Base-by-base conservation (phyloP, 768 basidiomycete species). In the Calocybe cyanea region DNA sequence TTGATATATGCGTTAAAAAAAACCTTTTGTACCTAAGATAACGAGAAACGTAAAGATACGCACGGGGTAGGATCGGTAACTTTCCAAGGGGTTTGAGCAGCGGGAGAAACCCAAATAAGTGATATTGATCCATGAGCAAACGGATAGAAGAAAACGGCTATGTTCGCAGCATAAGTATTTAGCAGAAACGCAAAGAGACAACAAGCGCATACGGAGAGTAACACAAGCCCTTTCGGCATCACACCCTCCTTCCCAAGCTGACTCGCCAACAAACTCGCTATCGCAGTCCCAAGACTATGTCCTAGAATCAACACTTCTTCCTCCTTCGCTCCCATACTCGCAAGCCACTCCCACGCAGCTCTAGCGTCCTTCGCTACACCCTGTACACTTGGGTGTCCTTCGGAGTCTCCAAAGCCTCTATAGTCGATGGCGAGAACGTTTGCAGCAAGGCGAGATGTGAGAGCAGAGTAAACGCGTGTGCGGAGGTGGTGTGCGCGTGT, bases 261-360 rank as follows among this genome's bases (percentile, higher is more conserved):
- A 7, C 72, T 69, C 13, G 70, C 63, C 19, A 80, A 64, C 33
- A 73, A 48, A 6, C 68, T 64, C 23, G 67, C 76, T 1, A 92
- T 80, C 4, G 79, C 87, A 0, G 88, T 89, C 0, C 89, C 89
- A 2, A 92, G 67, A 56, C 85, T 87, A 53, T 87, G 86, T 0
- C 88, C 89, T 7, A 85, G 64, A 25, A 92, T 63, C 11, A 85
- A 61, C 23, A 91, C 70, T 45, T 78, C 69, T 41, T 70, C 63
- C 3, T 72, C 62, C 6, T 61, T 55, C 0, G 80, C 78, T 0
- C 79, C 79, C 20, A 71, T 67, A 7, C 62, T 60, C 6, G 75
- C 63, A 4, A 87, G 66, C 69, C 76, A 90, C 53, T 83, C 73
- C 77, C 80, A 90, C 0, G 74, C 82, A 0, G 82, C 68, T 14